phyloP scores from a whole-genome alignment of 1,139 yeast species.

The Sugiyamaella pinicola region DNA sequence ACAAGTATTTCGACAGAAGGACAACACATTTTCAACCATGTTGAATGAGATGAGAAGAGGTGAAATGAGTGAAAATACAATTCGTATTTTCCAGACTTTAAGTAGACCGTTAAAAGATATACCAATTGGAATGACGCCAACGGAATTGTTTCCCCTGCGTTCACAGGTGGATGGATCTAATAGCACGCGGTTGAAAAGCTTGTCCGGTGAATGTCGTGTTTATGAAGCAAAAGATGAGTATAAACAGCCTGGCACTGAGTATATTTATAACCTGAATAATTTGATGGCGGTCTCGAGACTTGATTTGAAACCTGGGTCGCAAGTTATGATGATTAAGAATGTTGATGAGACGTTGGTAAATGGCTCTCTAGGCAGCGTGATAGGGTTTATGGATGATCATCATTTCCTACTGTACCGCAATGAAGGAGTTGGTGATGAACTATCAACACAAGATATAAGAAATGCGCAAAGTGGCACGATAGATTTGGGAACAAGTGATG shows the following conservation, averaged over 20 bases:
- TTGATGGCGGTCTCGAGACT: constrained; percentile 70
- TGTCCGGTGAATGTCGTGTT: constrained; percentile 53
- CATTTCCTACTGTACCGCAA: constrained; percentile 41
- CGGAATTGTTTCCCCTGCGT: constrained; percentile 84
- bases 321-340: constrained; percentile 95
- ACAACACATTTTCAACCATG: constrained; percentile 81
- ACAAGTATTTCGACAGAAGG: constrained; percentile 89
- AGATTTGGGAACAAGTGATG: constrained; percentile 1
- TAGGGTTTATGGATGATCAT: constrained; percentile 69
- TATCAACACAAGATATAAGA: constrained; percentile 14
- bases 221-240: constrained; percentile 71
- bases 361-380: constrained; percentile 86
- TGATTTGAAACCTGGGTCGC: constrained; percentile 76
- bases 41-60: constrained; percentile 87
- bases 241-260: constrained; percentile 40
- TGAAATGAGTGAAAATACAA: constrained; percentile 56
- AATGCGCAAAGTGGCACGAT: constrained; percentile 3
- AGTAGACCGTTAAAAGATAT: constrained; percentile 54
- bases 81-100: constrained; percentile 56
- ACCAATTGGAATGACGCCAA: constrained; percentile 77
- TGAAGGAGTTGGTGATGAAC: constrained; percentile 15
- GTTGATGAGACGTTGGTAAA: constrained; percentile 85
- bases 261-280: constrained; percentile 48
- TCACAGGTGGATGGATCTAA: constrained; percentile 84
- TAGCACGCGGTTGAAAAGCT: constrained; percentile 50